Conservation (phyloP, 1,139 yeast species). For the Kluyveromyces marxianus region DNA sequence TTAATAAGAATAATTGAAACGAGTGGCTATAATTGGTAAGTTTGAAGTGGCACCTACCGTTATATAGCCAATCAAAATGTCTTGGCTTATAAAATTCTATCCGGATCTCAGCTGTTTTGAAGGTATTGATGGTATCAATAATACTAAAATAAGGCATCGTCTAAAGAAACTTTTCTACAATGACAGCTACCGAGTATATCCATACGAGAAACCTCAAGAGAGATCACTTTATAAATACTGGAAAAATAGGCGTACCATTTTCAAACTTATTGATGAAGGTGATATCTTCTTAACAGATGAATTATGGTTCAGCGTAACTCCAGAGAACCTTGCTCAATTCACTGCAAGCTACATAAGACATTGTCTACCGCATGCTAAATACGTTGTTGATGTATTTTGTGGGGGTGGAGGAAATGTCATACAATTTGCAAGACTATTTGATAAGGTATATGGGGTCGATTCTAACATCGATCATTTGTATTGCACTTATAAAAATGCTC, state of each 20-base stretch:
- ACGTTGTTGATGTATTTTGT: conserved; percentile 67
- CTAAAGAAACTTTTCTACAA: conserved; percentile 11
- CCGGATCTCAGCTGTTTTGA: not conserved
- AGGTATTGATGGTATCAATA: not conserved
- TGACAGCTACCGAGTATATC: conserved; percentile 14
- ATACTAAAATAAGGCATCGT: conserved; percentile 6
- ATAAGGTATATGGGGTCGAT: conserved; percentile 61
- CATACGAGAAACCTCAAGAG: conserved; percentile 11
- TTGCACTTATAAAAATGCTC: conserved; percentile 68
- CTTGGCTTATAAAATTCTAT: not conserved
- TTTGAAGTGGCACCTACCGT: too few relatives aligned
- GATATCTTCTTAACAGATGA: conserved; percentile 70
- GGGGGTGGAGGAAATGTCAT: conserved; percentile 96
- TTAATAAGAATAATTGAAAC: too few relatives aligned
- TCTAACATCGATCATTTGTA: conserved; percentile 49
- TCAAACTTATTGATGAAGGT: conserved; percentile 38
- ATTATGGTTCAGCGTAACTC: conserved; percentile 89
- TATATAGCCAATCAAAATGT: not conserved
- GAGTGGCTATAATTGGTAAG: not conserved
- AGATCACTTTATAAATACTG: conserved; percentile 22
- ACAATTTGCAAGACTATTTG: conserved; percentile 62
- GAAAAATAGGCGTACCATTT: conserved; percentile 19
- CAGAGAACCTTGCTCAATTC: conserved; percentile 64
- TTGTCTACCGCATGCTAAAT: conserved; percentile 42
- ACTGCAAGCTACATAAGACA: conserved; percentile 49